phyloP scores from a whole-genome alignment of 1,139 yeast species.

The Hyphopichia wangnamkhiaoensis region DNA sequence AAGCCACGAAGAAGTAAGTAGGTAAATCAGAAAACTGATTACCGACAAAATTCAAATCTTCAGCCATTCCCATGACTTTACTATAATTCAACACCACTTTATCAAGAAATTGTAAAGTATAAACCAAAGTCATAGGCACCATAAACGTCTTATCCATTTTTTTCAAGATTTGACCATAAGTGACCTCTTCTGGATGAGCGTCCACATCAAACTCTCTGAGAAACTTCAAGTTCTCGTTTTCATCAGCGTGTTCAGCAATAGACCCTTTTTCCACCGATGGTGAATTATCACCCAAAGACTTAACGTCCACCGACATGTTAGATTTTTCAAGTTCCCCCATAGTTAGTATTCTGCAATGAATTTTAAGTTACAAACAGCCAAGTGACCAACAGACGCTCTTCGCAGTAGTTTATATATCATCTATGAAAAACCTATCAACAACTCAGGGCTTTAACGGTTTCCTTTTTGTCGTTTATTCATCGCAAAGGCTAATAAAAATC shows the following conservation, averaged over 20 bases:
- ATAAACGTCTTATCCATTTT: slow-evolving; percentile 15
- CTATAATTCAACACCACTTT: slow-evolving; percentile 38
- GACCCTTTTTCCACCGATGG: slow-evolving; percentile 8
- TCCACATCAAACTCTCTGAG: slow-evolving; percentile 15
- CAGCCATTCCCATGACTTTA: slow-evolving; percentile 12
- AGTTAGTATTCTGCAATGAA: not conserved
- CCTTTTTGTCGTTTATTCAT: too few species aligned
- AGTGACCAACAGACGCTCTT: too few species aligned
- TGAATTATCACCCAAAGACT: slow-evolving; percentile 9
- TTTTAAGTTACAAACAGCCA: too few species aligned
- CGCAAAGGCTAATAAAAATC: too few species aligned
- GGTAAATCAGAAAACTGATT: slow-evolving; percentile 12
- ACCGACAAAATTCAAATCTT: slow-evolving; percentile 11
- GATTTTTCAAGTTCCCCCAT: not conserved
- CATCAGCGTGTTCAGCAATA: slow-evolving; percentile 6
- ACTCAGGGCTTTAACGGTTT: too few species aligned
- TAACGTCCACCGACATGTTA: slow-evolving; percentile 8
- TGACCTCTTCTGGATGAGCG: slow-evolving; percentile 14
- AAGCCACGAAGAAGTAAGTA: slow-evolving; percentile 10
- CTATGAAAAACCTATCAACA: too few species aligned
- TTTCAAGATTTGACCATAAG: slow-evolving; percentile 5
- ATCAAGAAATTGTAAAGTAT: slow-evolving; percentile 45
- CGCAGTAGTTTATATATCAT: too few species aligned
- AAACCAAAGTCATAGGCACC: slow-evolving; percentile 20
- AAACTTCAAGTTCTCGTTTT: slow-evolving; percentile 15